Evolutionary conservation across 768 basidiomycete species (phyloP).

Genomic region (Sporobolomyces roseus): DNA sequence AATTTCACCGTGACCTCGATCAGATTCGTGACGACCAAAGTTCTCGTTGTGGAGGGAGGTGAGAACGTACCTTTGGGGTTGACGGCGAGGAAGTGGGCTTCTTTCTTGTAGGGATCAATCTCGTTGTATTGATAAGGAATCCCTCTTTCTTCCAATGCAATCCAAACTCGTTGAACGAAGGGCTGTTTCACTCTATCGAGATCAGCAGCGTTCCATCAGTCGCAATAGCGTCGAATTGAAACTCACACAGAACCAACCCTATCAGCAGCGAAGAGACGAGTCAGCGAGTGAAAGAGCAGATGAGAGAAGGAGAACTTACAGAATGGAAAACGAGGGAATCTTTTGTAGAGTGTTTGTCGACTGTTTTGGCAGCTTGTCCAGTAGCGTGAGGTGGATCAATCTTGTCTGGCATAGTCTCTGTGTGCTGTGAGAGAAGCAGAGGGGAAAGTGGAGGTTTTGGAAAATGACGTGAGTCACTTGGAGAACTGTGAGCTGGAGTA

Average conservation of each 20-base stretch:
- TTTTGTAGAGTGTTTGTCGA: conserved; percentile 53
- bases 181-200: conserved; percentile 62
- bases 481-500: too few relatives aligned
- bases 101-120: conserved; percentile 49
- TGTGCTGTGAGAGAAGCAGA: background rate
- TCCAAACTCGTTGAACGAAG: conserved; percentile 78
- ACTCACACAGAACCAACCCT: conserved; percentile 3
- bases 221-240: background rate
- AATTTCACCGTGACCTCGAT: too few relatives aligned
- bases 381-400: conserved; percentile 62
- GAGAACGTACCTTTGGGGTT: conserved; percentile 62
- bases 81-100: conserved; percentile 69
- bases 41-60: background rate
- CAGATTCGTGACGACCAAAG: background rate
- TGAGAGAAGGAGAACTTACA: background rate
- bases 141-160: conserved; percentile 64
- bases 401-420: conserved; percentile 51
- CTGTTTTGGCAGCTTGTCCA: conserved; percentile 56
- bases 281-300: conserved; percentile 53
- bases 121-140: conserved; percentile 79
- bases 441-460: conserved; percentile 10
- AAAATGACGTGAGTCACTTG: too few relatives aligned
- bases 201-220: too few relatives aligned
- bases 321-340: background rate
- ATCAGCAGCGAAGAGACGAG: background rate